These are phyloP conservation scores for Aspergillus costaricaensis DNA, from an alignment of 2,329 filamentous ascomycete species.

Conservation along the genomic window DNA sequence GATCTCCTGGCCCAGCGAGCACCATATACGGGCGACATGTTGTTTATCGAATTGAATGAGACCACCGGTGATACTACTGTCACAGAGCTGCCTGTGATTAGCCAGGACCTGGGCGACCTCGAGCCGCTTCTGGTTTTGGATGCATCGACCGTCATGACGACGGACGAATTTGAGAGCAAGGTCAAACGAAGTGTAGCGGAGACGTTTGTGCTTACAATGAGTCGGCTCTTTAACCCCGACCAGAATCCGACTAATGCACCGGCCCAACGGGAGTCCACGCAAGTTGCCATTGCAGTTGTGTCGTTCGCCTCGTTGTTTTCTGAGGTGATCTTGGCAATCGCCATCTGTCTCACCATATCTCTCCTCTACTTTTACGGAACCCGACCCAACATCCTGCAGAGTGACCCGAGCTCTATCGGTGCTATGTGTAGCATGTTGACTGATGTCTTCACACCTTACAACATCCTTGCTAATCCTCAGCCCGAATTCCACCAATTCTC, in stretches of 20 bases:
- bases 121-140: constrained; percentile 34
- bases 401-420: constrained; percentile 36
- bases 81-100: constrained; percentile 36
- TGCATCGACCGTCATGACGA: constrained; percentile 31
- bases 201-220: constrained; percentile 34
- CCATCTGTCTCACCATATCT: constrained; percentile 25
- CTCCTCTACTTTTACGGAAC: constrained; percentile 32
- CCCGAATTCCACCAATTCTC: constrained; percentile 37
- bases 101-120: constrained; percentile 33
- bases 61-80: constrained; percentile 30
- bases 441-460: constrained; percentile 32
- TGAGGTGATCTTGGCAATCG: constrained; percentile 31
- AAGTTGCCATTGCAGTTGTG: constrained; percentile 35
- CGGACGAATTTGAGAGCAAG: constrained; percentile 29
- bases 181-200: constrained; percentile 32
- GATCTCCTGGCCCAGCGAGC: constrained; percentile 33
- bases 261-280: constrained; percentile 25
- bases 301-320: constrained; percentile 31
- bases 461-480: constrained; percentile 30
- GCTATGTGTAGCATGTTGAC: constrained; percentile 39
- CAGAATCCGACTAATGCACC: constrained; percentile 21
- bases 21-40: constrained; percentile 37
- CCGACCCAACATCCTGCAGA: constrained; percentile 34
- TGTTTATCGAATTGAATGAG: constrained; percentile 33
- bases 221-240: constrained; percentile 35